A percentile compares a stretch with the other conserved stretches of the same genome.
Evolutionary conservation across 2,329 filamentous ascomycete species (phyloP).

Genomic region (Nannizzia gypsea): DNA sequence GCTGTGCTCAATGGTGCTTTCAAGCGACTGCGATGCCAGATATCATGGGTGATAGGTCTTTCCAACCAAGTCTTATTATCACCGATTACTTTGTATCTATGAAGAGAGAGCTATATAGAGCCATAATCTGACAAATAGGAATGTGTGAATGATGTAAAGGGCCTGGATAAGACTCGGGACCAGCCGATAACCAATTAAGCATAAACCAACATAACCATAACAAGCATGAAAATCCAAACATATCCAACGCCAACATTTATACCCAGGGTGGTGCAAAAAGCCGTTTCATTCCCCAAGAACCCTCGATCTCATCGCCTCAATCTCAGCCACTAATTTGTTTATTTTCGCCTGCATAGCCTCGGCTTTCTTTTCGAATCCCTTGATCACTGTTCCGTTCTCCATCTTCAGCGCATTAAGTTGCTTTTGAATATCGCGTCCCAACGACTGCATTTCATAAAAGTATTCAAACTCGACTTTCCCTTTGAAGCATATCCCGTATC

Average conservation of each 20-base stretch:
- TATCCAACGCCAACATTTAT: neutral
- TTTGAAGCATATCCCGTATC: slow-evolving; percentile 51
- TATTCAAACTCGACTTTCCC: slow-evolving; percentile 32
- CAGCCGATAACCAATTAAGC: no score
- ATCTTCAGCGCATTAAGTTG: neutral
- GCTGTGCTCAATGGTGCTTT: no score
- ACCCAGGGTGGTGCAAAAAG: neutral
- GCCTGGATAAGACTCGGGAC: no score
- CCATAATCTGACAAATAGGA: no score
- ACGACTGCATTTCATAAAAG: neutral
- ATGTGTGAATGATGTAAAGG: no score
- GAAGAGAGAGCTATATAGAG: no score
- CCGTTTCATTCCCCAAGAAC: neutral
- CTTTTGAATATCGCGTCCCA: neutral
- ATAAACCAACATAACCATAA: neutral
- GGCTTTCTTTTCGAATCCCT: neutral
- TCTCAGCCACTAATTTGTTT: neutral
- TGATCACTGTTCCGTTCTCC: neutral
- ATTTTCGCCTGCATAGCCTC: neutral
- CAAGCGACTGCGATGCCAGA: no score
- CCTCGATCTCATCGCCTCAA: neutral
- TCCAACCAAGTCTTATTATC: no score
- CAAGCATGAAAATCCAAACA: neutral
- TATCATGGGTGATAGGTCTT: no score
- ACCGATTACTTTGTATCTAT: no score